phyloP scores from a whole-genome alignment of 2,329 filamentous ascomycete genomes.

The Torrubiella hemipterigena region DNA sequence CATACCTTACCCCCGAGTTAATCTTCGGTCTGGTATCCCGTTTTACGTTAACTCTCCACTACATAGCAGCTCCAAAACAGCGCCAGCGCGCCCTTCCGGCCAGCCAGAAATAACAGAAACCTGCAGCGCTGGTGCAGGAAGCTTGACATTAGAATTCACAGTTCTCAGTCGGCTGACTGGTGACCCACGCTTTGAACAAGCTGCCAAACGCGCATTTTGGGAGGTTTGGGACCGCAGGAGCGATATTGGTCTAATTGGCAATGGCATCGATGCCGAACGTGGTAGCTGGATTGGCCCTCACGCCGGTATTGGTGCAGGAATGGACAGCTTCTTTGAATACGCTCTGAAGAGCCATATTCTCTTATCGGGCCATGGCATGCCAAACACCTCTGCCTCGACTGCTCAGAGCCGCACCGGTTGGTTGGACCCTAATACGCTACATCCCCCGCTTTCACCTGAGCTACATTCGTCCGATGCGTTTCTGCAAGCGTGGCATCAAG shows the following conservation, averaged over 20 bases:
- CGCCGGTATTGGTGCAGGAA: constrained; percentile 90
- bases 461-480: constrained; percentile 69
- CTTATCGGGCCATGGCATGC: constrained; percentile 60
- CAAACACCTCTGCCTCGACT: constrained; percentile 32
- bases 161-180: constrained; percentile 81
- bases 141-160: constrained; percentile 85
- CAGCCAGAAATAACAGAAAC: constrained; percentile 77
- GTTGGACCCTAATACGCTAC: constrained; percentile 54
- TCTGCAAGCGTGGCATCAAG: constrained; percentile 69
- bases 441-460: constrained; percentile 46
- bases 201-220: constrained; percentile 91
- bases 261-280: constrained; percentile 83
- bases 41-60: constrained; percentile 84
- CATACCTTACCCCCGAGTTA: constrained; percentile 89
- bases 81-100: constrained; percentile 21
- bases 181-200: constrained; percentile 75
- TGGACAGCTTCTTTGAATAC: constrained; percentile 98
- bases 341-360: constrained; percentile 89
- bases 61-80: constrained; percentile 38
- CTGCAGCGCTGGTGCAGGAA: constrained; percentile 93
- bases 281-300: constrained; percentile 82
- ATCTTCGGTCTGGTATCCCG: constrained; percentile 78
- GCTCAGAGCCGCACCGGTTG: constrained; percentile 27
- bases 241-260: constrained; percentile 75
- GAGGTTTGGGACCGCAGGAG: constrained; percentile 87